Conservation (phyloP, 495 filamentous ascomycete species). For the Penicillium steckii region DNA sequence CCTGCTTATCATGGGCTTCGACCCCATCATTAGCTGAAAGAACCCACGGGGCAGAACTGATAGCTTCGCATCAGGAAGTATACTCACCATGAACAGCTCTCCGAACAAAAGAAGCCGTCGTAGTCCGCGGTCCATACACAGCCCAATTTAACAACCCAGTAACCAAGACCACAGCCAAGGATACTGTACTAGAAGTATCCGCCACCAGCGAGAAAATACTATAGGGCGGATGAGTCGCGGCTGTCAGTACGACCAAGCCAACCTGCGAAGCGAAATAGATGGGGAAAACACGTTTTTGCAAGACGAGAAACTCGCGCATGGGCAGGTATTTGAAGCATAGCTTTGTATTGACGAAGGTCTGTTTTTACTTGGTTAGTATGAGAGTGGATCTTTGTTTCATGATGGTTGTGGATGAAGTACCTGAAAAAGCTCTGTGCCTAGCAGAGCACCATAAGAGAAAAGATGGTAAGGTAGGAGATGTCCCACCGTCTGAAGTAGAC, state of each 20-base stretch:
- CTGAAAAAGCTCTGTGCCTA: conserved; percentile 53
- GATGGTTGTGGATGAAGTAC: too few species aligned
- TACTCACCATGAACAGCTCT: conserved; percentile 42
- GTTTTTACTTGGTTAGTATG: too few species aligned
- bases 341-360: conserved; percentile 55
- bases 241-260: conserved; percentile 40
- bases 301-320: conserved; percentile 44
- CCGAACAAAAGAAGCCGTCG: conserved; percentile 40
- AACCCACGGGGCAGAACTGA: neutral
- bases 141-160: conserved; percentile 47
- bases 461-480: conserved; percentile 46
- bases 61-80: neutral
- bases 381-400: too few species aligned
- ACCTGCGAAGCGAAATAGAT: conserved; percentile 51
- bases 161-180: conserved; percentile 36
- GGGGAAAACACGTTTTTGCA: conserved; percentile 55
- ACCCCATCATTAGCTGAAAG: neutral
- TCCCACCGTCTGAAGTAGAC: conserved; percentile 10
- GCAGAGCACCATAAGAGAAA: conserved; percentile 50
- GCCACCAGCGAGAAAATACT: conserved; percentile 35
- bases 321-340: conserved; percentile 47
- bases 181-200: conserved; percentile 31
- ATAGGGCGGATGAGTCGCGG: conserved; percentile 44
- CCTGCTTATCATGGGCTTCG: conserved; percentile 20
- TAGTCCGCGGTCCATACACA: conserved; percentile 48